Conservation (phyloP, 139 green algal genomes). For the Micractinium sp. region DNA sequence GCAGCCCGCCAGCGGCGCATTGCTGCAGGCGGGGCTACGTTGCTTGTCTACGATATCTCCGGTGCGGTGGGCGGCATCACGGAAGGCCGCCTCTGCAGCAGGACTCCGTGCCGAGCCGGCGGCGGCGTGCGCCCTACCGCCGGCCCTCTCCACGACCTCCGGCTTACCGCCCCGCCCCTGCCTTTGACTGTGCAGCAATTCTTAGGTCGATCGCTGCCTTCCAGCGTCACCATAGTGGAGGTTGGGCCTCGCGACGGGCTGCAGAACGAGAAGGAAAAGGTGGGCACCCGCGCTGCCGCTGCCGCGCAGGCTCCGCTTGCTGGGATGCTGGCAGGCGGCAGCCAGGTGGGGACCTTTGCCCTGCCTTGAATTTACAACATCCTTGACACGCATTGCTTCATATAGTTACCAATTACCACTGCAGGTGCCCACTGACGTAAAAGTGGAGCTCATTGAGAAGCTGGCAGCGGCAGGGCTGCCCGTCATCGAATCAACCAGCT, state of each 20-base stretch:
- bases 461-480: conserved; percentile 69
- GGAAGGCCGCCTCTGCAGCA: no score
- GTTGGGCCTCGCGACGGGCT: conserved; percentile 89
- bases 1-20: background rate
- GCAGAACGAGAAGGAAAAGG: conserved; percentile 80
- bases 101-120: background rate
- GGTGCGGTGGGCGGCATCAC: background rate
- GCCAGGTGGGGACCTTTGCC: background rate
- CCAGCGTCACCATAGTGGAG: conserved; percentile 75
- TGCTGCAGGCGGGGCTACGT: background rate
- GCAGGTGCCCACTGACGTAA: conserved; percentile 70
- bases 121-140: background rate
- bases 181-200: conserved; percentile 3
- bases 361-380: background rate
- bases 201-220: conserved; percentile 45
- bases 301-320: no score
- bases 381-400: background rate
- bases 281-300: conserved; percentile 4
- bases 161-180: background rate
- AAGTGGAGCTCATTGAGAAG: conserved; percentile 78
- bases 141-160: no score
- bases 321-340: background rate
- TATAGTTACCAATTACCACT: background rate
- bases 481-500: conserved; percentile 85
- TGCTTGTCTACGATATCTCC: background rate